These are phyloP conservation scores for Wickerhamiella alocasiicola DNA, from an alignment of 805 yeast species.

Conservation along the genomic window DNA sequence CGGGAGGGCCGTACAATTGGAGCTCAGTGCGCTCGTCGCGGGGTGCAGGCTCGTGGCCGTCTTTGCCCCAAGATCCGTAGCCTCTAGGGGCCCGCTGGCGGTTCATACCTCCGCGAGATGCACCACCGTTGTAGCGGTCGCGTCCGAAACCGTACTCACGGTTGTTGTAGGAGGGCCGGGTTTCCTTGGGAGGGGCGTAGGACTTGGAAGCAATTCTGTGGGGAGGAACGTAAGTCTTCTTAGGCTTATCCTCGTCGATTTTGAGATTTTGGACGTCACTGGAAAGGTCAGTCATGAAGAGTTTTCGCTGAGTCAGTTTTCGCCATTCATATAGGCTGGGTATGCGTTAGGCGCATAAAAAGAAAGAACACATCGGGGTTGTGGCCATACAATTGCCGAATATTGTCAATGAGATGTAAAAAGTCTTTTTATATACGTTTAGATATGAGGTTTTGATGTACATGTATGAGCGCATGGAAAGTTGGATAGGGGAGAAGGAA, in stretches of 20 bases:
- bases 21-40: conserved; percentile 42
- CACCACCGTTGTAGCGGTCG: conserved; percentile 23
- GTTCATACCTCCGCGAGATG: conserved; percentile 24
- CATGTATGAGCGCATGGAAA: no score
- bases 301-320: conserved; percentile 7
- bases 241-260: conserved; percentile 27
- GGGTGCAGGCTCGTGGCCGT: conserved; percentile 24
- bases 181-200: conserved; percentile 6
- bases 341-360: no score
- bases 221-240: conserved; percentile 43
- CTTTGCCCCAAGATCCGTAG: conserved; percentile 20
- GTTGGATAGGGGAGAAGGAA: no score
- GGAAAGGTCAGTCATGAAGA: conserved; percentile 44
- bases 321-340: background rate
- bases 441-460: no score
- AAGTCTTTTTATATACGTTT: no score
- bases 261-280: conserved; percentile 45
- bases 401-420: no score
- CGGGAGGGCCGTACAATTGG: conserved; percentile 71
- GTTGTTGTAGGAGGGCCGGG: conserved; percentile 21
- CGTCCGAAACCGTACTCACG: conserved; percentile 20
- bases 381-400: no score
- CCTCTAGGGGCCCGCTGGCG: conserved; percentile 24
- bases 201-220: conserved; percentile 27
- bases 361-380: no score